Conservation (phyloP, 192 early-diverging fungal species). For the Geranomyces michiganensis region DNA sequence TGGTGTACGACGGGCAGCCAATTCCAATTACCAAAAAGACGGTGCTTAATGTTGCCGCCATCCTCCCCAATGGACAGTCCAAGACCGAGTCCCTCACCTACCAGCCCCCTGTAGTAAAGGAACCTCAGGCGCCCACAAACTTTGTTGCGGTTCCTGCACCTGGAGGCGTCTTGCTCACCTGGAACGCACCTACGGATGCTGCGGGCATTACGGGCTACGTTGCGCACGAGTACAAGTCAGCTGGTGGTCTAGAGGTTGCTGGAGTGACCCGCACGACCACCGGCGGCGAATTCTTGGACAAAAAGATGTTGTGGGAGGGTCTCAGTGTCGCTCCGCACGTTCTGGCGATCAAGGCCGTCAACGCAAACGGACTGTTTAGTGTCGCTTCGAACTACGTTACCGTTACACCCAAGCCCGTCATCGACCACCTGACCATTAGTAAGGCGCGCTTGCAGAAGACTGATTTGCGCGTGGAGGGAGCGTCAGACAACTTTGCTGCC, state of each 20-base stretch:
- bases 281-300: slow-evolving; percentile 13
- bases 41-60: neutral
- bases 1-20: slow-evolving; percentile 7
- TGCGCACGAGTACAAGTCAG: neutral
- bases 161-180: neutral
- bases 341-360: neutral
- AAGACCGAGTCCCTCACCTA: neutral
- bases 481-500: neutral
- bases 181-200: neutral
- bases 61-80: neutral
- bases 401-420: neutral
- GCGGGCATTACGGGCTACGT: slow-evolving; percentile 7
- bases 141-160: neutral
- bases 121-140: neutral
- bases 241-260: neutral
- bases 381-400: neutral
- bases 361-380: neutral
- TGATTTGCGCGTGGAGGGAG: slow-evolving; percentile 4
- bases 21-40: slow-evolving; percentile 1
- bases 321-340: neutral
- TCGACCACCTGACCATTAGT: neutral
- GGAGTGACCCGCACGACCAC: neutral
- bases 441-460: neutral
- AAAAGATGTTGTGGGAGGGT: neutral
- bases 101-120: neutral